A percentile compares a stretch with the other conserved stretches of the same genome.
phyloP scores from a whole-genome alignment of 2,329 filamentous ascomycete genomes.

The Arachnomyces sp. region DNA sequence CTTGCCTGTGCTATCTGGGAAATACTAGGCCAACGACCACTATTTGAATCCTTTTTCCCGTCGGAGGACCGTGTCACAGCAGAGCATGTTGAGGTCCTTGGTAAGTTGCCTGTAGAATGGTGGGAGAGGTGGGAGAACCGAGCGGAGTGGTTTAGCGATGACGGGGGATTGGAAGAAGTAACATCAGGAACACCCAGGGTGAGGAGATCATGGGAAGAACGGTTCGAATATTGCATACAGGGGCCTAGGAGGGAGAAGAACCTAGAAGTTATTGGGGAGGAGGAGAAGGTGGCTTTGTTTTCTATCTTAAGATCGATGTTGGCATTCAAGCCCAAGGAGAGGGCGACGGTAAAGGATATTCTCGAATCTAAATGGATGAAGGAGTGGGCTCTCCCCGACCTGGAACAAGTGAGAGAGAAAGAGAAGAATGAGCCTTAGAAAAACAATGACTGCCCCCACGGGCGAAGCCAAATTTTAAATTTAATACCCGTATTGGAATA shows the following conservation, averaged over 20 bases:
- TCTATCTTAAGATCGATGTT: constrained; percentile 1
- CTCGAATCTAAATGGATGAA: constrained; percentile 1
- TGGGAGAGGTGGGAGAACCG: background rate
- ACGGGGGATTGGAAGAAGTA: no score
- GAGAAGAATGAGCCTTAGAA: no score
- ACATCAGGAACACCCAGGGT: no score
- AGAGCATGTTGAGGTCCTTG: constrained; percentile 2
- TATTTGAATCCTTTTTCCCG: constrained; percentile 10
- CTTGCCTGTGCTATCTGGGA: constrained; percentile 1
- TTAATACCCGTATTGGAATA: no score
- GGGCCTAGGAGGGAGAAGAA: background rate
- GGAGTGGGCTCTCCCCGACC: constrained; percentile 1
- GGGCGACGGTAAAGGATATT: background rate
- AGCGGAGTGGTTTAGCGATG: constrained; percentile 1
- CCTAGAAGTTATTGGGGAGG: background rate
- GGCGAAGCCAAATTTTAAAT: no score
- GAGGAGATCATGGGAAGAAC: background rate
- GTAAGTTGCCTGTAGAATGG: constrained; percentile 1
- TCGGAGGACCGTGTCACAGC: constrained; percentile 2
- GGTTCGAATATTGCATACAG: constrained; percentile 1
- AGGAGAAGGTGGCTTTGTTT: background rate
- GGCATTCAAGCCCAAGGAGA: constrained; percentile 1
- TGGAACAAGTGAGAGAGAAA: no score
- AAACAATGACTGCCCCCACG: no score
- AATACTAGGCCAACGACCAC: background rate